These are phyloP conservation scores for Colletotrichum viniferum DNA, from an alignment of 2,329 filamentous ascomycete species.

Conservation along the genomic window DNA sequence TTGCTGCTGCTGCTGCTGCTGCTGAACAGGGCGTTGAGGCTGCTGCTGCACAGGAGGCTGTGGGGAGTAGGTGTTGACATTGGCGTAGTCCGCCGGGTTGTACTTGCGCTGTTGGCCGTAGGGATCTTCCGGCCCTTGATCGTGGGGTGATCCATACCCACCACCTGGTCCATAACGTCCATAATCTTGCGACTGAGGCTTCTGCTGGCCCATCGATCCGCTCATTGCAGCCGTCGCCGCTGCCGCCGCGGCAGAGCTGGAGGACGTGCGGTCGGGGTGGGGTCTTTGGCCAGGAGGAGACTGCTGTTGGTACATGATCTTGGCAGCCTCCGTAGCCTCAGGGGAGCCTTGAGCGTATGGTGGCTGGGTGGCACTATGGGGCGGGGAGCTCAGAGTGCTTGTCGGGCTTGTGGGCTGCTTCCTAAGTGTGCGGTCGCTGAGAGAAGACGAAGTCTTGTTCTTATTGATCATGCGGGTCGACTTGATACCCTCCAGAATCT, in stretches of 20 bases:
- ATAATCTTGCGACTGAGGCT: conserved; percentile 32
- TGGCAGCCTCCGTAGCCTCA: conserved; percentile 68
- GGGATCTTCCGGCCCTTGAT: conserved; percentile 30
- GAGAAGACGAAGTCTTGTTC: conserved; percentile 54
- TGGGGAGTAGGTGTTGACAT: conserved; percentile 55
- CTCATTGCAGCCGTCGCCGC: conserved; percentile 64
- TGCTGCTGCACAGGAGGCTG: conserved; percentile 30
- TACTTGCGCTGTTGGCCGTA: conserved; percentile 66
- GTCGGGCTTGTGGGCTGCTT: conserved; percentile 49
- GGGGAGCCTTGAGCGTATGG: conserved; percentile 34
- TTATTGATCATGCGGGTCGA: conserved; percentile 74
- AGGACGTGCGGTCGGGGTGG: conserved; percentile 59
- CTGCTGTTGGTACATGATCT: conserved; percentile 60
- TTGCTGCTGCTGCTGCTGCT: conserved; percentile 35
- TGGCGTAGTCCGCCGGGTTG: conserved; percentile 79
- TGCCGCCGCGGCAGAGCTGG: conserved; percentile 57
- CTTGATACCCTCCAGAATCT: conserved; percentile 87
- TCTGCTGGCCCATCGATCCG: conserved; percentile 42
- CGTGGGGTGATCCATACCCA: conserved; percentile 26
- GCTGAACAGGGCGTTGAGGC: conserved; percentile 37
- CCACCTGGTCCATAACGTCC: conserved; percentile 36
- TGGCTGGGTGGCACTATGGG: conserved; percentile 22
- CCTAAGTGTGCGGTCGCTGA: conserved; percentile 72
- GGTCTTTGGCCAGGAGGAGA: conserved; percentile 50
- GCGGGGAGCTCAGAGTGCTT: conserved; percentile 36